Conservation (phyloP, 2,329 filamentous ascomycete genomes). For the Camillea tinctor region DNA sequence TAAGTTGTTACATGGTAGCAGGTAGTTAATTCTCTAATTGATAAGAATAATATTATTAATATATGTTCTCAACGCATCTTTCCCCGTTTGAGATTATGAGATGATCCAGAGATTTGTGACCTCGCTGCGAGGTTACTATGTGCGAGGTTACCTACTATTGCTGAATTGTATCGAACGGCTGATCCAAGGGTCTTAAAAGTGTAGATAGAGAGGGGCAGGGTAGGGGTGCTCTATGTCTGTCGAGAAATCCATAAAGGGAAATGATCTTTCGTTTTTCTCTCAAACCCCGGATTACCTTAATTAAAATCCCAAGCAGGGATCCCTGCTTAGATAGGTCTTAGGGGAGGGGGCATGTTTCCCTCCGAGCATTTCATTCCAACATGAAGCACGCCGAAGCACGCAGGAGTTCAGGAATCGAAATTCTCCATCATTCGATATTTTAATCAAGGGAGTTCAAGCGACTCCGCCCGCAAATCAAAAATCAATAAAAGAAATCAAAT, state of each 20-base stretch:
- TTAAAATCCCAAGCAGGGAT: constrained; percentile 15
- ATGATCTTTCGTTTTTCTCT: background rate
- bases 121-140: background rate
- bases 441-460: background rate
- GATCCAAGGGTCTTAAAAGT: background rate
- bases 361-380: constrained; percentile 12
- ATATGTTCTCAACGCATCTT: background rate
- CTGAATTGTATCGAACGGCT: background rate
- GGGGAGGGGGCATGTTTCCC: constrained; percentile 1
- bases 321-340: constrained; percentile 10
- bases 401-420: constrained; percentile 9
- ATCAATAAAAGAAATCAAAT: background rate
- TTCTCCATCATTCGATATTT: constrained; percentile 4
- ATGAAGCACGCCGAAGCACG: constrained; percentile 8
- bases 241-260: no score
- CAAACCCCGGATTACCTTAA: constrained; percentile 16
- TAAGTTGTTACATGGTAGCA: background rate
- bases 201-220: no score
- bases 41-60: background rate
- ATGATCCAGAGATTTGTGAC: background rate
- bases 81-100: background rate
- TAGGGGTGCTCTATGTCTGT: no score
- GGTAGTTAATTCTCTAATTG: background rate
- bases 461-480: background rate
- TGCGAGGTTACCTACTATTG: no score